phyloP scores from a whole-genome alignment of 2,329 filamentous ascomycete species.

The Aspergillus fijiensis region DNA sequence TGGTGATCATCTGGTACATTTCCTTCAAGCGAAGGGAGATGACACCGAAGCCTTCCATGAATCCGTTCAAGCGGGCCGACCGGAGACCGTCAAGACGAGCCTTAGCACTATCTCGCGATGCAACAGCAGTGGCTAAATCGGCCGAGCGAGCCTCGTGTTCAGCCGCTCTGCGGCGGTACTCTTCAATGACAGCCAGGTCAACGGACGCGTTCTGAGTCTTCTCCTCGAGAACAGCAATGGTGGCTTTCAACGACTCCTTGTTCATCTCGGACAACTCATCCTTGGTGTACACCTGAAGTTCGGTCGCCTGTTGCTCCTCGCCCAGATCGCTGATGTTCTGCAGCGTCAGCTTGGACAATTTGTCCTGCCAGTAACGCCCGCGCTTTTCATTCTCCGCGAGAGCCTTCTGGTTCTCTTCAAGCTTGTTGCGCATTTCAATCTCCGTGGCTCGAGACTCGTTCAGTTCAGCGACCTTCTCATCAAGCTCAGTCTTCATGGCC shows the following conservation, averaged over 20 bases:
- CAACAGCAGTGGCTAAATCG: slow-evolving; percentile 76
- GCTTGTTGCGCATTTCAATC: slow-evolving; percentile 97
- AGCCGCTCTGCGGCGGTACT: slow-evolving; percentile 82
- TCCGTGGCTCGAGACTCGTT: slow-evolving; percentile 87
- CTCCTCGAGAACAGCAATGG: slow-evolving; percentile 67
- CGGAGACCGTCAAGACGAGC: slow-evolving; percentile 89
- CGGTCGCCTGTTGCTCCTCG: slow-evolving; percentile 49
- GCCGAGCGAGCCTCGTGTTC: slow-evolving; percentile 79
- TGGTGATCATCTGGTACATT: slow-evolving; percentile 99
- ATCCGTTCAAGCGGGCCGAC: slow-evolving; percentile 84
- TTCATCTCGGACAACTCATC: slow-evolving; percentile 65
- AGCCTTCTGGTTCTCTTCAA: slow-evolving; percentile 92
- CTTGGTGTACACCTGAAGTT: slow-evolving; percentile 74
- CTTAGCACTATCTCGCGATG: slow-evolving; percentile 81
- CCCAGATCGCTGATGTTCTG: slow-evolving; percentile 76
- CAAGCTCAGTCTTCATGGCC: slow-evolving; percentile 77
- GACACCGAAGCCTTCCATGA: slow-evolving; percentile 95
- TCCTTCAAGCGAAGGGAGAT: slow-evolving; percentile 96
- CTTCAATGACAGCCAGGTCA: slow-evolving; percentile 82
- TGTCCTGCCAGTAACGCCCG: slow-evolving; percentile 83
- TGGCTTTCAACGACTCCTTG: slow-evolving; percentile 61
- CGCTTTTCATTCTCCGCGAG: slow-evolving; percentile 83
- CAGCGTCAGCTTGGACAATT: slow-evolving; percentile 76
- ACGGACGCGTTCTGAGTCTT: slow-evolving; percentile 82
- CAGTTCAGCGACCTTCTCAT: slow-evolving; percentile 79